Conservation (phyloP, 2,329 filamentous ascomycete species). For the Aspergillus fijiensis region DNA sequence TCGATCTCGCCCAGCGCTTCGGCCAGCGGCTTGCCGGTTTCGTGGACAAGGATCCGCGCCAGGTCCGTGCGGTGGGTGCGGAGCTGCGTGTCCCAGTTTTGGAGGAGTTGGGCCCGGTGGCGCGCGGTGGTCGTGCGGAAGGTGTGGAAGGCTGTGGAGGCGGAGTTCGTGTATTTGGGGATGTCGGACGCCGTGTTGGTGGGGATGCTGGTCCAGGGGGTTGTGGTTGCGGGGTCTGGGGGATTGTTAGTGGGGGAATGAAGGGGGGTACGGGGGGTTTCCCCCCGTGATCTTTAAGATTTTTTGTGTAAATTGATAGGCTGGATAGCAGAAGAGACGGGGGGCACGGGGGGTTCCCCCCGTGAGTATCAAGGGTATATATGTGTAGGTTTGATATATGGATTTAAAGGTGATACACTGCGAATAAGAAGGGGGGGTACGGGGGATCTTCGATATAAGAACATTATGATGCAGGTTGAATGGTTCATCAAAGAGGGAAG, state of each 20-base stretch:
- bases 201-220: slow-evolving; percentile 53
- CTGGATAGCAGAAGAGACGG: too few relatives aligned
- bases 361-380: too few relatives aligned
- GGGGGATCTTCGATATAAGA: neutral
- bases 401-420: too few relatives aligned
- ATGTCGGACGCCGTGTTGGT: slow-evolving; percentile 59
- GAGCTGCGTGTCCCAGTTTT: slow-evolving; percentile 66
- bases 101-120: slow-evolving; percentile 60
- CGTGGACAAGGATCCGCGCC: slow-evolving; percentile 61
- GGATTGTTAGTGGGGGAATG: neutral
- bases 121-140: slow-evolving; percentile 62
- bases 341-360: too few relatives aligned
- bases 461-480: neutral
- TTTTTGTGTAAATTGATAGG: too few relatives aligned
- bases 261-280: neutral
- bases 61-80: slow-evolving; percentile 62
- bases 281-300: too few relatives aligned
- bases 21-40: slow-evolving; percentile 59
- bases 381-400: too few relatives aligned
- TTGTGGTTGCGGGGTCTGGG: slow-evolving; percentile 53
- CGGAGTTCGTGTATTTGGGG: slow-evolving; percentile 58
- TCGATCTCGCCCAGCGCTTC: slow-evolving; percentile 58
- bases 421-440: neutral
- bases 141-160: slow-evolving; percentile 60
- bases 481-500: neutral